phyloP scores from a whole-genome alignment of 352 stramenopile genomes.

The Globisporangium uncinulatum region DNA sequence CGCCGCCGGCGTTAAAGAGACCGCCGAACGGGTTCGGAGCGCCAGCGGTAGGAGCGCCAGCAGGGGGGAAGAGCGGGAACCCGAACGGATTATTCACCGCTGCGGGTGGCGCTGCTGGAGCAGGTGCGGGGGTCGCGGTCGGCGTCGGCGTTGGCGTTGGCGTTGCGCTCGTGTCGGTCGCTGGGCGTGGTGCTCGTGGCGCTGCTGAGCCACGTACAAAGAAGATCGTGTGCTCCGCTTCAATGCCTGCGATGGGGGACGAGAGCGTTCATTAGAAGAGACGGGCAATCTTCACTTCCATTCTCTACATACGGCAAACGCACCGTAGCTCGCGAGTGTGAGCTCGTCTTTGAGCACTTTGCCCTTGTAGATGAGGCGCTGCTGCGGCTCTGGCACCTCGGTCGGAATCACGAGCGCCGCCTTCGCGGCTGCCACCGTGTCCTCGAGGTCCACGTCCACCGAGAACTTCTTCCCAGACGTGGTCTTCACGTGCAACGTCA shows the following conservation, averaged over 20 bases:
- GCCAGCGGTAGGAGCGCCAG: conserved; percentile 9
- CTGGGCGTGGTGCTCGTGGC: conserved; percentile 17
- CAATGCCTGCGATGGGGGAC: conserved; percentile 36
- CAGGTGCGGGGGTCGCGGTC: conserved; percentile 10
- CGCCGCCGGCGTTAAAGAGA: conserved; percentile 25
- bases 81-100: conserved; percentile 38
- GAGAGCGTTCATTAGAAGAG: too few relatives aligned
- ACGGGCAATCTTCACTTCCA: neutral
- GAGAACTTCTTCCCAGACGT: conserved; percentile 75
- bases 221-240: conserved; percentile 76
- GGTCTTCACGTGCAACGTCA: conserved; percentile 80
- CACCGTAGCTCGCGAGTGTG: conserved; percentile 80
- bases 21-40: conserved; percentile 55
- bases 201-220: conserved; percentile 73
- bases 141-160: conserved; percentile 13
- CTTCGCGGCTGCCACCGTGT: conserved; percentile 76
- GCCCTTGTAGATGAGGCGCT: conserved; percentile 88
- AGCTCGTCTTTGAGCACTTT: conserved; percentile 90
- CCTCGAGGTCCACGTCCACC: conserved; percentile 66
- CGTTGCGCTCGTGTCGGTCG: conserved; percentile 16
- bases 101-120: conserved; percentile 12
- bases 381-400: conserved; percentile 63
- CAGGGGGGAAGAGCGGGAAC: conserved; percentile 40
- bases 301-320: neutral
- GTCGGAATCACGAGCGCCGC: conserved; percentile 58